These are phyloP conservation scores for Rhodamnia argentea DNA, from an alignment of 345 rosid genomes.

Conservation along the genomic window DNA sequence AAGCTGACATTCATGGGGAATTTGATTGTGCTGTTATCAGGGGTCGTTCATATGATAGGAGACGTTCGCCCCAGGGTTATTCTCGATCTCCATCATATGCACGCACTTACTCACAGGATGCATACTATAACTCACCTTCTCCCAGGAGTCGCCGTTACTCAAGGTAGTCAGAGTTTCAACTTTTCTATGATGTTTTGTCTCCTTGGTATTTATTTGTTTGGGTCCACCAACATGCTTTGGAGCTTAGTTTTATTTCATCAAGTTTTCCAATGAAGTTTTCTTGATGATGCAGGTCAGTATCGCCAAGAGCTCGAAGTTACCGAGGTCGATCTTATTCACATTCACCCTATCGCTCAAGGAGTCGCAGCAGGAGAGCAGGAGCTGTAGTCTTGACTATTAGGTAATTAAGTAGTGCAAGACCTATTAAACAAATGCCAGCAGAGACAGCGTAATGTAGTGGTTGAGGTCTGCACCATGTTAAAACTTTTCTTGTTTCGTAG, in stretches of 20 bases:
- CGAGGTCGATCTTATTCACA: no score
- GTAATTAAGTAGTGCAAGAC: neutral
- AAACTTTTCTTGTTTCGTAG: neutral
- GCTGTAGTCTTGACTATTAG: conserved; percentile 4
- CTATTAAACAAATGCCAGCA: neutral
- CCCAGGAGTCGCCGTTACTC: conserved; percentile 22
- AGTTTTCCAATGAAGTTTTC: neutral
- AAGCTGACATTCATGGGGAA: neutral
- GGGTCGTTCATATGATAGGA: conserved; percentile 26
- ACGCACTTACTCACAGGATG: conserved; percentile 38
- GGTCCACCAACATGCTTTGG: neutral
- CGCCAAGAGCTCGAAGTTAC: conserved; percentile 37
- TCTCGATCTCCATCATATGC: conserved; percentile 43
- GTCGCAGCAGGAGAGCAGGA: conserved; percentile 33
- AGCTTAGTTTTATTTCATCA: neutral
- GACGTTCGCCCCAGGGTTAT: conserved; percentile 39
- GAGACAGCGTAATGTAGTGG: neutral
- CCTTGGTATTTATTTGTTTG: neutral
- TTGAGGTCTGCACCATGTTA: neutral
- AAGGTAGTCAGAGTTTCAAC: conserved; percentile 14
- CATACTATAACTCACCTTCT: conserved; percentile 31
- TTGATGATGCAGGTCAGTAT: conserved; percentile 37
- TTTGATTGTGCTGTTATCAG: conserved; percentile 12
- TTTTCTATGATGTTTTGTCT: no score
- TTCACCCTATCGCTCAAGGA: conserved; percentile 16